Evolutionary conservation across 2,329 filamentous ascomycete species (phyloP).

Genomic region (Fusarium nanum): DNA sequence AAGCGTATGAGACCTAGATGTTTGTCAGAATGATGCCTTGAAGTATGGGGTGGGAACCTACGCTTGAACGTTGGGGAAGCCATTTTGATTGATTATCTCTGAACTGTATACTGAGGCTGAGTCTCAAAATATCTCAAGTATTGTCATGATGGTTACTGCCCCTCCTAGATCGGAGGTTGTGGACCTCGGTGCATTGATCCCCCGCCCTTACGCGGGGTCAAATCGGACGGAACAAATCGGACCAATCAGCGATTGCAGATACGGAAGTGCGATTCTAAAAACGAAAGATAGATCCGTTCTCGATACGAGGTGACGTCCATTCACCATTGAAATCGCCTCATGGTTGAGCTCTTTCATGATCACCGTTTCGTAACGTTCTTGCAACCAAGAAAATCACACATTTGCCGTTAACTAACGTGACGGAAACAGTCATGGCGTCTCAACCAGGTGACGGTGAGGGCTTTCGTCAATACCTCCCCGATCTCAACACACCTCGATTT

Average conservation of each 20-base stretch:
- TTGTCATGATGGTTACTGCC: too few species aligned
- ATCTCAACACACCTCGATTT: neutral
- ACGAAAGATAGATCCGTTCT: conserved; percentile 5
- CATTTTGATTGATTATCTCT: too few species aligned
- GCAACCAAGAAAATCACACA: too few species aligned
- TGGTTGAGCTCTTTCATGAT: too few species aligned
- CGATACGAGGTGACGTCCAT: too few species aligned
- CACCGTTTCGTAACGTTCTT: too few species aligned
- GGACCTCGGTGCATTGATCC: neutral
- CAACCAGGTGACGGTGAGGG: neutral
- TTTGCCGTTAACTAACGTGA: too few species aligned
- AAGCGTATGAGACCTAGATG: conserved; percentile 4
- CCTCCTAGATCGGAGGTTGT: conserved; percentile 13
- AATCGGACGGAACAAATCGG: too few species aligned
- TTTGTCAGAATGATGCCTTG: too few species aligned
- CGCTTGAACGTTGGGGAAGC: conserved; percentile 1
- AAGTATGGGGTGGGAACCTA: neutral
- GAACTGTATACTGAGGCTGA: too few species aligned
- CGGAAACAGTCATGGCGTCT: neutral
- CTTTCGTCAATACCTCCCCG: conserved; percentile 17
- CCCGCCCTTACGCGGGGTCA: neutral
- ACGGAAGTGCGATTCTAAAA: neutral
- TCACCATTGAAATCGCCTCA: rapidly evolving
- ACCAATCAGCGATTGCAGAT: neutral
- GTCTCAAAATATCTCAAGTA: too few species aligned